Evolutionary conservation across 306 rosid species (phyloP), one percentile per base, ranked within the genome.

Genomic region (Dryas octopetala): DNA sequence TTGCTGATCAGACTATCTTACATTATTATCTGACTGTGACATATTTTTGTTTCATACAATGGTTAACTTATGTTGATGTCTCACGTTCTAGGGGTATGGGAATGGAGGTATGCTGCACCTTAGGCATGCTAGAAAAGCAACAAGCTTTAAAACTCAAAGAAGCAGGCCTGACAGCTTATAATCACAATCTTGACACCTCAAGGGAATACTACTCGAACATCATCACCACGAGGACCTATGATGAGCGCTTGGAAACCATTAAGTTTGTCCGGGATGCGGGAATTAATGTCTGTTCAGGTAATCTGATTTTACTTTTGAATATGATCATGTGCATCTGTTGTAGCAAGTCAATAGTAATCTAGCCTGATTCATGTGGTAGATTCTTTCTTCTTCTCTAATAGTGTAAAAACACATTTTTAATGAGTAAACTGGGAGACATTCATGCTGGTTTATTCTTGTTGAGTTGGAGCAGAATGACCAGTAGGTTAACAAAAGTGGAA

Each of bases 21-120:
- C 5, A 23, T 7, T 62, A 44, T n/a, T 75, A 7, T 63, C 54
- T 54, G 60, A 52, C 40, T 53, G 54, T 32, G 14, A 9, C 17
- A 28, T 43, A 32, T 54, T 46, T 76, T 17, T 58, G 52, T 70
- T 52, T 41, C 5, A 28, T 28, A 0, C 44, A 66, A 61, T 79
- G 1, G 66, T 77, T 62, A 12, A 32, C 12, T 43, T 44, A 78
- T 54, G 12, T 41, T 68, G 68, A 26, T 78, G 73, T 80, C 47
- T 68, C 41, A 65, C 70, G 28, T 81, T 73, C 64, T 78, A 95
- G 98, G 91, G 85, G 62, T 9, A 89, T 95, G 97, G 98, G 97
- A 71, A 91, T 91, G 98, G 97, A 95, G 83, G 98, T 95, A 13
- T 95, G 98, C 87, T 95, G 98, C 87, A 95, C 98, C 73, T 86